Evolutionary conservation across 176 grass and related monocot species (phyloP).

Genomic region (Sorghum bicolor): DNA sequence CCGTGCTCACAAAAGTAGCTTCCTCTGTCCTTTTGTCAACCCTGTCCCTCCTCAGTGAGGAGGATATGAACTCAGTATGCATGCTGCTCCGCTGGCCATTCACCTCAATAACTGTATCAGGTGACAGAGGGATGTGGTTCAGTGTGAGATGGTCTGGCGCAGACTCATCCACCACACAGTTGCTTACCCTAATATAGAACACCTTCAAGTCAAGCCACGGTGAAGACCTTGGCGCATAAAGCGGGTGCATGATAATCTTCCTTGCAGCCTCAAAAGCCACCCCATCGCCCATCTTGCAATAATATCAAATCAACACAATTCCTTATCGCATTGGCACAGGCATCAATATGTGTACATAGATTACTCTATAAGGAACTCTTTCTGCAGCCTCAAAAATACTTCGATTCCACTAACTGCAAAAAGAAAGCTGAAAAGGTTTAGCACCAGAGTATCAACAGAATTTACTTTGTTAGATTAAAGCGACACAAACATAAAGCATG

Average conservation of each 20-base stretch:
- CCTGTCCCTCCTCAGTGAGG: conserved; percentile 77
- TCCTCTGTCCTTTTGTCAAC: conserved; percentile 81
- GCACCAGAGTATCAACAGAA: not conserved
- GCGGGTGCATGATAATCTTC: conserved; percentile 93
- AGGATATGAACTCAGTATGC: conserved; percentile 70
- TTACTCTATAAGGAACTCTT: conserved; percentile 2
- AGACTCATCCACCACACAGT: conserved; percentile 63
- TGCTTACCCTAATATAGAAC: conserved; percentile 85
- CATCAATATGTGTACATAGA: conserved; percentile 12
- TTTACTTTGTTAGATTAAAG: not conserved
- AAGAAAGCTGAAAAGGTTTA: not conserved
- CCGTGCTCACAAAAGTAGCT: conserved; percentile 86
- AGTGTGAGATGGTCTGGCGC: conserved; percentile 64
- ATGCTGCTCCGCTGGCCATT: conserved; percentile 87
- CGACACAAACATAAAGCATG: not conserved
- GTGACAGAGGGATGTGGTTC: conserved; percentile 73
- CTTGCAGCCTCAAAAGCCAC: conserved; percentile 55
- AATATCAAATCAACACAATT: not conserved
- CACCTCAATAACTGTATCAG: conserved; percentile 84
- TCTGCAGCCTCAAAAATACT: not conserved
- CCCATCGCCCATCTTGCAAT: conserved; percentile 31
- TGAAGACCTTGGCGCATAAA: conserved; percentile 64
- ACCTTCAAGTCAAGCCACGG: conserved; percentile 91
- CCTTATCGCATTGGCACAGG: not conserved
- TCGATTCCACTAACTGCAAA: conserved; percentile 11